These are phyloP conservation scores for Penicillium psychrofluorescens DNA, from an alignment of 495 filamentous ascomycete genomes.

Conservation along the genomic window DNA sequence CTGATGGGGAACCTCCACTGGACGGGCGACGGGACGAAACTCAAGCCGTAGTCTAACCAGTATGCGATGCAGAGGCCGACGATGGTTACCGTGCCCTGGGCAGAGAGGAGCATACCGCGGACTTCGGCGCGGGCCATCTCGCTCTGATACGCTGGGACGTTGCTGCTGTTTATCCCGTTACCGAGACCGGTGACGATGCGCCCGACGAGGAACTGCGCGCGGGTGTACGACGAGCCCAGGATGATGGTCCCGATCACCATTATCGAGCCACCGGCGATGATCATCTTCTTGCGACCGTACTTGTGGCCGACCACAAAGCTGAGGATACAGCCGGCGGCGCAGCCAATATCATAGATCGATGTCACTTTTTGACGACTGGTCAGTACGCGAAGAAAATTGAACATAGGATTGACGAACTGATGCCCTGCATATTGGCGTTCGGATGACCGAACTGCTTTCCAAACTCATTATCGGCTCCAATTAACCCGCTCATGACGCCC, in stretches of 20 bases:
- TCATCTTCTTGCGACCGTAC: slow-evolving; percentile 36
- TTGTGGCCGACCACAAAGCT: slow-evolving; percentile 34
- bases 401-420: slow-evolving; percentile 6
- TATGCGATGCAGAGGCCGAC: slow-evolving; percentile 37
- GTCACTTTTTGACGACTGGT: slow-evolving; percentile 12
- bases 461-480: slow-evolving; percentile 32
- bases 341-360: slow-evolving; percentile 41
- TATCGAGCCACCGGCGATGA: slow-evolving; percentile 31
- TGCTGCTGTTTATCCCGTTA: slow-evolving; percentile 44
- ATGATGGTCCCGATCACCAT: slow-evolving; percentile 35
- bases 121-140: slow-evolving; percentile 47
- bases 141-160: slow-evolving; percentile 43
- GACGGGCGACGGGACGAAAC: slow-evolving; percentile 38
- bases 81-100: slow-evolving; percentile 35
- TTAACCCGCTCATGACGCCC: slow-evolving; percentile 30
- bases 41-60: slow-evolving; percentile 51
- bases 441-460: slow-evolving; percentile 32
- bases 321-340: slow-evolving; percentile 35
- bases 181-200: slow-evolving; percentile 43
- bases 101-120: slow-evolving; percentile 54
- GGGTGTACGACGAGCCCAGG: slow-evolving; percentile 37
- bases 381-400: too few species aligned
- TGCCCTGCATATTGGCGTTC: slow-evolving; percentile 31
- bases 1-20: slow-evolving; percentile 53
- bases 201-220: slow-evolving; percentile 43